phyloP scores from a whole-genome alignment of 1,284 basidiomycete species.

The Moesziomyces globuligerus region DNA sequence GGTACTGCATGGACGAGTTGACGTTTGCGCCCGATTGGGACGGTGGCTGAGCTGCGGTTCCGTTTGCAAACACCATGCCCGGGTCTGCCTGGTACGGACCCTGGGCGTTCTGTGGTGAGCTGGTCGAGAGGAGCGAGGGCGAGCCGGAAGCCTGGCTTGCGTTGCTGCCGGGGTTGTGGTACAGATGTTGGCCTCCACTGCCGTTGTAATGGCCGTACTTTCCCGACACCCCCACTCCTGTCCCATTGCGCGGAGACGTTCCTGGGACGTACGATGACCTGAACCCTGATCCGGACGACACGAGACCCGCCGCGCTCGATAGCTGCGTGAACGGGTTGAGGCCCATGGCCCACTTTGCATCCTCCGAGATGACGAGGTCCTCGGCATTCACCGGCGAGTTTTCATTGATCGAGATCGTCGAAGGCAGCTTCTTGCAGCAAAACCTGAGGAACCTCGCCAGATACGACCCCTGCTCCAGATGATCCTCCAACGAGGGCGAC shows the following conservation, averaged over 20 bases:
- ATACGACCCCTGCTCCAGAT: conserved; percentile 46
- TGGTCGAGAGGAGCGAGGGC: conserved; percentile 25
- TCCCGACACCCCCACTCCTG: conserved; percentile 9
- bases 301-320: conserved; percentile 14
- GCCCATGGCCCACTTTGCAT: conserved; percentile 48
- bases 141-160: conserved; percentile 33
- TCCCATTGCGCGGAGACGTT: conserved; percentile 16
- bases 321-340: conserved; percentile 36
- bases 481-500: conserved; percentile 39
- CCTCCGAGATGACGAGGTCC: conserved; percentile 44
- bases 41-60: background rate
- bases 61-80: conserved; percentile 10
- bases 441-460: conserved; percentile 46
- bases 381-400: conserved; percentile 50
- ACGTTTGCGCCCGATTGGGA: too few relatives aligned
- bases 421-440: conserved; percentile 51
- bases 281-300: conserved; percentile 4
- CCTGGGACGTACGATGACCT: conserved; percentile 18
- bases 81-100: conserved; percentile 1
- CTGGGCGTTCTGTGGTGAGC: conserved; percentile 18
- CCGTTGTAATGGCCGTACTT: conserved; percentile 16
- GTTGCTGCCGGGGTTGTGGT: conserved; percentile 15
- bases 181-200: conserved; percentile 17
- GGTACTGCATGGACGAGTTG: conserved; percentile 26
- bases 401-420: conserved; percentile 51